Percentiles rank a stretch among this genome's conserved stretches.
phyloP scores from a whole-genome alignment of 495 filamentous ascomycete genomes.

The Daldinia concentrica region DNA sequence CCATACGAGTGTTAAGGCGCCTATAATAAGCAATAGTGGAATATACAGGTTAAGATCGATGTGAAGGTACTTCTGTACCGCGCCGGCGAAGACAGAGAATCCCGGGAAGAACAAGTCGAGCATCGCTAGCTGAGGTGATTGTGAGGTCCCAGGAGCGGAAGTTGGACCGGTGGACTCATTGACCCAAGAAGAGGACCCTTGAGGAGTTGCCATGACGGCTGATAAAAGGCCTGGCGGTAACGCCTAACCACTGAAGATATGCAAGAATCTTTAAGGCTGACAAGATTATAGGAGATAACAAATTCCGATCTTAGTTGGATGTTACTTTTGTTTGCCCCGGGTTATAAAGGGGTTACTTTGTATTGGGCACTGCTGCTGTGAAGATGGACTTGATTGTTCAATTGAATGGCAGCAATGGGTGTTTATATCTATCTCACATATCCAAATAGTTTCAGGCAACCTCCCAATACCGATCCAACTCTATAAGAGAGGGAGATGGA shows the following conservation, averaged over 20 bases:
- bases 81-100: conserved; percentile 69
- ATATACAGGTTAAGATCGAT: conserved; percentile 79
- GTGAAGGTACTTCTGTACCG: conserved; percentile 66
- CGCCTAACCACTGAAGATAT: background rate
- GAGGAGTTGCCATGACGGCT: conserved; percentile 33
- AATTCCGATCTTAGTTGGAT: background rate
- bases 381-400: background rate
- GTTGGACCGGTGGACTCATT: conserved; percentile 15
- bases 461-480: background rate
- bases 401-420: background rate
- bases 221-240: background rate
- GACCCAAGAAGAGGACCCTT: conserved; percentile 7
- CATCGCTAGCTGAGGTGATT: conserved; percentile 51
- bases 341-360: too few relatives aligned
- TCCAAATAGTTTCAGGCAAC: background rate
- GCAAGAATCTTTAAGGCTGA: background rate
- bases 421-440: background rate
- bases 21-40: conserved; percentile 64
- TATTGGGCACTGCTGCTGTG: background rate
- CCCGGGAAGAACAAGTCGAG: conserved; percentile 80
- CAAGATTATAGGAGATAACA: background rate
- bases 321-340: background rate
- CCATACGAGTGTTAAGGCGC: conserved; percentile 59
- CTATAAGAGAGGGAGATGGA: background rate
- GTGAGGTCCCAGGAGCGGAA: conserved; percentile 4